Percentiles rank a stretch among this genome's conserved stretches.
Conservation (phyloP, 176 grass and related monocot genomes). For the Aegilops tauschii region DNA sequence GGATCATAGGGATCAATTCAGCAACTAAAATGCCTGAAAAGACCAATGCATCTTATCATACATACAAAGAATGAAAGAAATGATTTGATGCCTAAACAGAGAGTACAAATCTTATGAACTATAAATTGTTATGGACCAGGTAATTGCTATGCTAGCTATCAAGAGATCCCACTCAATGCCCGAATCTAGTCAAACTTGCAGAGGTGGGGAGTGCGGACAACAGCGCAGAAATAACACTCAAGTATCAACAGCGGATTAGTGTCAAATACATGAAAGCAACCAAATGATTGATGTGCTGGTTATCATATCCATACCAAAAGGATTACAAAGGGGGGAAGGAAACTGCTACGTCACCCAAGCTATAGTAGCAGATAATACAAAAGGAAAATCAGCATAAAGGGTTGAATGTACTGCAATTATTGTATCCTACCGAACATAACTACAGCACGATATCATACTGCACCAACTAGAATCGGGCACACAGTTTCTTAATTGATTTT, state of each 20-base stretch:
- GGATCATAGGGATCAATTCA: slow-evolving; percentile 74
- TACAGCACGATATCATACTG: background rate
- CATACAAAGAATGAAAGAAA: slow-evolving; percentile 22
- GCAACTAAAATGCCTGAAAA: slow-evolving; percentile 82
- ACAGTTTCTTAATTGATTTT: background rate
- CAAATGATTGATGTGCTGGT: background rate
- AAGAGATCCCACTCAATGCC: background rate
- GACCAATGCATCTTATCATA: slow-evolving; percentile 35
- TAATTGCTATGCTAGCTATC: background rate
- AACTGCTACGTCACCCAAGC: background rate
- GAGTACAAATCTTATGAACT: background rate
- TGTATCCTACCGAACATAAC: slow-evolving; percentile 9
- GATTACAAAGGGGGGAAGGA: background rate
- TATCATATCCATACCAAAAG: background rate
- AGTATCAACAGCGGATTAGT: background rate
- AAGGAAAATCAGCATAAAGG: background rate
- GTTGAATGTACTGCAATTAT: background rate
- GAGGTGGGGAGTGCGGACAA: background rate
- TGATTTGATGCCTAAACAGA: slow-evolving; percentile 5
- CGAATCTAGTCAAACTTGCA: background rate
- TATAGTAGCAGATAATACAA: background rate
- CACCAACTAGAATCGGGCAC: background rate
- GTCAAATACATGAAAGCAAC: background rate
- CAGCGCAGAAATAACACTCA: background rate
- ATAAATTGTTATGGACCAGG: background rate